phyloP scores from a whole-genome alignment of 1,139 yeast species.

The Pneumocystis murina region DNA sequence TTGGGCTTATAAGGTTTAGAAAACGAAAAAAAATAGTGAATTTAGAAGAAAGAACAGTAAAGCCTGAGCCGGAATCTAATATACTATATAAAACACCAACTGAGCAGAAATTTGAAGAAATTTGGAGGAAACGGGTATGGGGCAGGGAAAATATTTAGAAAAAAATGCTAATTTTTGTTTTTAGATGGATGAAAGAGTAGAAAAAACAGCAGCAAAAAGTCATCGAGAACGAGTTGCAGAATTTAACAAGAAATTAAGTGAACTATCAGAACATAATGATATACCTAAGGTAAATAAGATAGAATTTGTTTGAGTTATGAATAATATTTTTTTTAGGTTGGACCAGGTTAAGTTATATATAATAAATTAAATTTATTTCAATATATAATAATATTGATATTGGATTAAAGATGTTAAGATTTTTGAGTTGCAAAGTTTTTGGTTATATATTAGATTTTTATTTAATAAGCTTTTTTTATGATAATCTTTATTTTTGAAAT shows the following conservation, averaged over 20 bases:
- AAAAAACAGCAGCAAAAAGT: slow-evolving; percentile 15
- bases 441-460: too few species aligned
- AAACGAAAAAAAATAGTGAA: background rate
- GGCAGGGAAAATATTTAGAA: too few species aligned
- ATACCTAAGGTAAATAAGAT: slow-evolving; percentile 18
- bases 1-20: background rate
- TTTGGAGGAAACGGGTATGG: background rate
- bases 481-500: too few species aligned
- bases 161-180: too few species aligned
- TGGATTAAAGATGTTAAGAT: too few species aligned
- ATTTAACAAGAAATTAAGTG: slow-evolving; percentile 18
- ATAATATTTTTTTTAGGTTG: background rate
- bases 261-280: slow-evolving; percentile 19
- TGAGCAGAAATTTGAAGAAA: background rate
- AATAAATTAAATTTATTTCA: too few species aligned
- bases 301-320: too few species aligned
- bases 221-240: slow-evolving; percentile 18
- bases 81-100: background rate
- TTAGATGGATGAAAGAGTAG: slow-evolving; percentile 15
- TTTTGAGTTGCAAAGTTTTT: too few species aligned
- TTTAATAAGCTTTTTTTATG: too few species aligned
- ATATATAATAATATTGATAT: too few species aligned
- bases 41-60: background rate
- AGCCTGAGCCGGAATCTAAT: background rate
- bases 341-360: background rate